These are phyloP conservation scores for Apiospora rasikravindrae DNA, from an alignment of 2,329 filamentous ascomycete species.

Conservation along the genomic window DNA sequence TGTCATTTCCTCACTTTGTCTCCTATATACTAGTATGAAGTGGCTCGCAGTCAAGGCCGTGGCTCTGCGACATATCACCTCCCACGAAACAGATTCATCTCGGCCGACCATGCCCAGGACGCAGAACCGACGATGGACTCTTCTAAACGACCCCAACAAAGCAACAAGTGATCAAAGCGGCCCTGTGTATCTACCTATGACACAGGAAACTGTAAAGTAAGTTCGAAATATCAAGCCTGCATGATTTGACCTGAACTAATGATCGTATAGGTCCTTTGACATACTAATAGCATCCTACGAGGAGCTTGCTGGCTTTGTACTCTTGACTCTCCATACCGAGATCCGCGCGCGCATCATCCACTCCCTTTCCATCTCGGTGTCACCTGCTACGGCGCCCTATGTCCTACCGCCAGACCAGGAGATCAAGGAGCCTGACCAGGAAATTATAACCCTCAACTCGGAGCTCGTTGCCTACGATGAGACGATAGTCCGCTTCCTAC, in stretches of 20 bases:
- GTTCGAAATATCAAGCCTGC: slow-evolving; percentile 36
- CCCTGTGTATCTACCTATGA: slow-evolving; percentile 85
- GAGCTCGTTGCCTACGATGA: slow-evolving; percentile 89
- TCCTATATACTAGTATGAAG: slow-evolving; percentile 97
- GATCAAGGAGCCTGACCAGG: slow-evolving; percentile 77
- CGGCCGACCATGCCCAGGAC: slow-evolving; percentile 57
- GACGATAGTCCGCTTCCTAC: slow-evolving; percentile 75
- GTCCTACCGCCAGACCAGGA: slow-evolving; percentile 68
- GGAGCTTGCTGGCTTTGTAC: slow-evolving; percentile 76
- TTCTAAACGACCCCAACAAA: slow-evolving; percentile 69
- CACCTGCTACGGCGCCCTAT: slow-evolving; percentile 65
- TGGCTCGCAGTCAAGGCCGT: slow-evolving; percentile 88
- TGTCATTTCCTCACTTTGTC: slow-evolving; percentile 80
- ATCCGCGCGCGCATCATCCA: slow-evolving; percentile 84
- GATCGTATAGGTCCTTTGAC: slow-evolving; percentile 73
- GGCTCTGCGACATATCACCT: slow-evolving; percentile 82
- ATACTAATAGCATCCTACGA: slow-evolving; percentile 83
- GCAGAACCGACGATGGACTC: slow-evolving; percentile 81
- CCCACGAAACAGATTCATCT: slow-evolving; percentile 71
- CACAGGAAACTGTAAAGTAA: slow-evolving; percentile 80
- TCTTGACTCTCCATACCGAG: slow-evolving; percentile 88
- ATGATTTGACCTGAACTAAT: not conserved
- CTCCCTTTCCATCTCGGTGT: slow-evolving; percentile 71
- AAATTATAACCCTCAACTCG: slow-evolving; percentile 82
- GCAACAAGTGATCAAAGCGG: slow-evolving; percentile 61